Evolutionary conservation across 805 yeast species (phyloP), one percentile per base, ranked within the genome.

Genomic region (Starmerella gropengiesseri): DNA sequence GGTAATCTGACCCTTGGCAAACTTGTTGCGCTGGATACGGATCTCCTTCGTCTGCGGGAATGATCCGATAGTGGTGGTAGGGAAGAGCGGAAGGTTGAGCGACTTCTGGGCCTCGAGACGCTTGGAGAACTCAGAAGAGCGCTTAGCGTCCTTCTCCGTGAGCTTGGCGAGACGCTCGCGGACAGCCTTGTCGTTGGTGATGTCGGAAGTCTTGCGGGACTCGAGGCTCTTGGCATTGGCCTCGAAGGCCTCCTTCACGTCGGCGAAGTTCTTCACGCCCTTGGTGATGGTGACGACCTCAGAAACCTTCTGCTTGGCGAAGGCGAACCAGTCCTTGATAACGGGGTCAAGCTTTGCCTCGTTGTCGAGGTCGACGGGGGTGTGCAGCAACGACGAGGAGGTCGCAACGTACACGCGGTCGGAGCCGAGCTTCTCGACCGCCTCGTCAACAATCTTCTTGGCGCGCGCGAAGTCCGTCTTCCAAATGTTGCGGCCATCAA

Each of bases 1-100:
- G 63, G 96, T 68, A 63, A 91, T 80, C 62, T 84, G 81, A 68
- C 99, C 99, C 80, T 91, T 91, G 69, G 82, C 75, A 72, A 82
- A 86, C 74, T 89, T 91, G 81, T 89, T 86, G 78, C 99, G 89
- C 82, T 82, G 81, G 68, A 87, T 70, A 77, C 98, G 84, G 72
- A 91, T 91, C 68, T 91, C 98, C 76, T 86, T 85, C 68, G 99
- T 91, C 77, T 91, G 99, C 60, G 99, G 99, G 96, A 91, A 91
- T 54, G 99, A 91, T 70, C 99, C 99, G 68, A 91, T 91, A 61
- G 98, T 91, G 67, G 99, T 91, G 65, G 99, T 91, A 71, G 99
- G 99, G 95, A 91, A 91, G 63, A 83, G 72, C 58, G 99, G 98
- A 67, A 91, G 75, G 75, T 91, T 82, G 75, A 82, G 83, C 58